Percentiles rank a stretch among this genome's conserved stretches.
phyloP scores from a whole-genome alignment of 352 stramenopile genomes.

The Aphanomyces cochlioides region DNA sequence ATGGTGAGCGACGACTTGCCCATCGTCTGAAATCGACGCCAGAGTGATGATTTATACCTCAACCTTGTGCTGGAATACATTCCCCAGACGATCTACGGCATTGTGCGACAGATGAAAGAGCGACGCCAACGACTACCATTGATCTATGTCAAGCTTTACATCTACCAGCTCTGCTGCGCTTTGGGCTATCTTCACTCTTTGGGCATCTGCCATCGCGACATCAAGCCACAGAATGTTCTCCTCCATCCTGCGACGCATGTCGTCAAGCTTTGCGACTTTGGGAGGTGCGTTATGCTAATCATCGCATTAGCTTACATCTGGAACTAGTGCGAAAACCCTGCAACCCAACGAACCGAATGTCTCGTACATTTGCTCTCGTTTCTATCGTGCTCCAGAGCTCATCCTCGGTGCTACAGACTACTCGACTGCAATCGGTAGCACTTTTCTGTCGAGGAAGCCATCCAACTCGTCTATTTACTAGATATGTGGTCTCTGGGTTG shows the following conservation, averaged over 20 bases:
- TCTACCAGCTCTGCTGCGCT: constrained; percentile 81
- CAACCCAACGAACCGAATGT: constrained; percentile 79
- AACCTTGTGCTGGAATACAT: constrained; percentile 83
- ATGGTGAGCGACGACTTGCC: not conserved
- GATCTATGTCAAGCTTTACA: constrained; percentile 75
- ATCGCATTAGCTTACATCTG: constrained; percentile 59
- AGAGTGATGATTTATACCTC: constrained; percentile 84
- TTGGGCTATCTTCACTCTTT: constrained; percentile 87
- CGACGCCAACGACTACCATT: constrained; percentile 64
- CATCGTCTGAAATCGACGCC: constrained; percentile 40
- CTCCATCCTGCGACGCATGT: constrained; percentile 70
- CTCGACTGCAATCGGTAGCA: constrained; percentile 88
- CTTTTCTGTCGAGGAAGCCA: constrained; percentile 36
- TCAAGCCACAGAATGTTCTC: constrained; percentile 94
- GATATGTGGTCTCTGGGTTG: constrained; percentile 43
- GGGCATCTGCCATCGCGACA: constrained; percentile 48
- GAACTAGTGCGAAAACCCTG: constrained; percentile 86
- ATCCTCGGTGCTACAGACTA: constrained; percentile 86
- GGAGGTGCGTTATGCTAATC: constrained; percentile 64
- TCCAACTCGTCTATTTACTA: constrained; percentile 32
- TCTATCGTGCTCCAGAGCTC: constrained; percentile 94
- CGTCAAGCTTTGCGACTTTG: constrained; percentile 72
- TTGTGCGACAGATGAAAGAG: constrained; percentile 81
- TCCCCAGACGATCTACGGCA: constrained; percentile 90
- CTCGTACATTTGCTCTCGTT: constrained; percentile 79